Percentiles rank a stretch among this genome's conserved stretches.
phyloP scores from a whole-genome alignment of 2,329 filamentous ascomycete genomes.

The Aspergillus sp. region DNA sequence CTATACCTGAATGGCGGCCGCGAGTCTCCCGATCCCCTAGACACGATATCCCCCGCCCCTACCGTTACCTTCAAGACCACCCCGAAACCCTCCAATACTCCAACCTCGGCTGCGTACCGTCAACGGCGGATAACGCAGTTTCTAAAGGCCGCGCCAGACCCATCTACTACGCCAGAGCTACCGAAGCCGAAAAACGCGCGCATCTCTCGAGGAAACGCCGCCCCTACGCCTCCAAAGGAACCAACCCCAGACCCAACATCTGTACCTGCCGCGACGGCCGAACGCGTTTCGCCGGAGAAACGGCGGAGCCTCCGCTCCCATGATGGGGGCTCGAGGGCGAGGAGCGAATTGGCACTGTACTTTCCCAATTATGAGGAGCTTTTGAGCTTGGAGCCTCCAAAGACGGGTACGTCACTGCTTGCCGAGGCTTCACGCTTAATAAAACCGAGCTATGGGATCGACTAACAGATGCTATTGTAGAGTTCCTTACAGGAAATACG shows the following conservation, averaged over 20 bases:
- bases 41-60: conserved; percentile 29
- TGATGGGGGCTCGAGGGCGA: conserved; percentile 78
- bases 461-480: conserved; percentile 48
- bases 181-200: conserved; percentile 6
- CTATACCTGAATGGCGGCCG: conserved; percentile 28
- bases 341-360: conserved; percentile 88
- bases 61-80: conserved; percentile 12
- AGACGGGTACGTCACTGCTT: conserved; percentile 63
- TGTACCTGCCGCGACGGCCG: conserved; percentile 12
- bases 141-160: not conserved
- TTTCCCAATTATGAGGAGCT: conserved; percentile 95
- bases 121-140: conserved; percentile 12
- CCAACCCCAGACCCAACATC: not conserved
- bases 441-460: not conserved
- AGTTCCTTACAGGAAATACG: conserved; percentile 73
- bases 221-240: not conserved
- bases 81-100: conserved; percentile 1
- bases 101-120: conserved; percentile 19
- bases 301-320: conserved; percentile 83
- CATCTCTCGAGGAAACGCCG: not conserved
- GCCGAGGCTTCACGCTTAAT: not conserved
- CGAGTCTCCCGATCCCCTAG: conserved; percentile 35
- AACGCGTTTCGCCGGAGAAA: conserved; percentile 44
- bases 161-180: not conserved
- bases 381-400: conserved; percentile 80